Evolutionary conservation across 306 rosid genomes (phyloP), one percentile per base, ranked within the genome.

Genomic region (Quercus alba): DNA sequence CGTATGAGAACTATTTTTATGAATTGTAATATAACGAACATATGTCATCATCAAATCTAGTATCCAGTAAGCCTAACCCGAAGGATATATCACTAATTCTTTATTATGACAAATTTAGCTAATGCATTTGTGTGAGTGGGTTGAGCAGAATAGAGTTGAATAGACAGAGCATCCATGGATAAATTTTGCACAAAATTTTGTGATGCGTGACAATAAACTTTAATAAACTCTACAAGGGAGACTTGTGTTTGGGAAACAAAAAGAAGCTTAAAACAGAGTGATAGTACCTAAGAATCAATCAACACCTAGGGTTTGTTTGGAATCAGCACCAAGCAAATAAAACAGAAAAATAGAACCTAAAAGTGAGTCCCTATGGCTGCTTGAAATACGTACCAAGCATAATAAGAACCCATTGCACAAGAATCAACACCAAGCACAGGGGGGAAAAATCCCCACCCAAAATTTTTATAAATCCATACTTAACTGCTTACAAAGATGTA

Each of bases 101-200:
- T 64, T 15, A 66, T 66, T 15, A 8, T 5, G 35, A 63, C n/a
- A 63, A 63, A 63, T 28, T 63, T 28, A 11, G 70, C 10, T 7
- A 58, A 58, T 21, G 15, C 64, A 17, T 58, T 12, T 5, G 41
- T 28, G 5, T 3, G n/a, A 62, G 38, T 9, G 70, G 28, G 70
- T 13, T 15, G 41, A 28, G 75, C 8, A 30, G 66, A 25, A 58
- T 64, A 77, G 18, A 44, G 62, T 44, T 56, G 26, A 44, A 56
- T 5, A 61, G 56, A 49, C 38, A 6, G 21, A 71, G 75, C 51
- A 18, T 62, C 71, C 55, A 74, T 13, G 8, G 75, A 83, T 56
- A 75, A 46, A 54, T 38, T 20, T 30, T 62, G 70, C 76, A 69
- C 56, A 73, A 5, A 38, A 28, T 44, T 74, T 74, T 64, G 54